A percentile compares a stretch with the other conserved stretches of the same genome.
Evolutionary conservation across 495 filamentous ascomycete species (phyloP).

Genomic region (Aspergillus campestris): DNA sequence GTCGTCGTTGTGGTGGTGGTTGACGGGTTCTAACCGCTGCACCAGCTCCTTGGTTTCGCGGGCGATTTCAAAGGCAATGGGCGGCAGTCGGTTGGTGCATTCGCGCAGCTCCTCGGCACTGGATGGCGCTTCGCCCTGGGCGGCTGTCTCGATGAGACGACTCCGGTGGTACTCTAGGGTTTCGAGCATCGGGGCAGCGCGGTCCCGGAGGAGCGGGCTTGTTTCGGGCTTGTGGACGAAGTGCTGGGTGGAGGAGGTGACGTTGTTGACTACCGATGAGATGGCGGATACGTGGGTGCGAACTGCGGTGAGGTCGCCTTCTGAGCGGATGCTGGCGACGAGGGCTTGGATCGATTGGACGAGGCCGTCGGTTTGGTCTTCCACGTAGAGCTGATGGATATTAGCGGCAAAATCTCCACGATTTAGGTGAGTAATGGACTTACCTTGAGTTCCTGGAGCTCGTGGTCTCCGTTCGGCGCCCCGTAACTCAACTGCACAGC

Average conservation of each 20-base stretch:
- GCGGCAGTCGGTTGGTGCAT: slow-evolving; percentile 64
- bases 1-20: slow-evolving; percentile 18
- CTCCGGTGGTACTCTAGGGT: slow-evolving; percentile 56
- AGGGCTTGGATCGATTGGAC: slow-evolving; percentile 77
- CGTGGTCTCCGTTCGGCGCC: slow-evolving; percentile 38
- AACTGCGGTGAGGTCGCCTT: slow-evolving; percentile 57
- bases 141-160: slow-evolving; percentile 58
- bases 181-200: slow-evolving; percentile 52
- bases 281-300: slow-evolving; percentile 65
- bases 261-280: slow-evolving; percentile 57
- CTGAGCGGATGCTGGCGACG: slow-evolving; percentile 67
- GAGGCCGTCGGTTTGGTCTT: slow-evolving; percentile 73
- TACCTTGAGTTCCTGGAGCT: slow-evolving; percentile 68
- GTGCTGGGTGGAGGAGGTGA: slow-evolving; percentile 56
- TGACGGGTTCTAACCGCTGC: slow-evolving; percentile 31
- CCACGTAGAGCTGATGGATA: slow-evolving; percentile 58
- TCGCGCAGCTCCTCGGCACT: slow-evolving; percentile 48
- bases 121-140: slow-evolving; percentile 49
- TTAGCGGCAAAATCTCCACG: background rate
- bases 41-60: slow-evolving; percentile 71
- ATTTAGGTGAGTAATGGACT: slow-evolving; percentile 3
- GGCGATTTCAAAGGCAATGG: slow-evolving; percentile 81
- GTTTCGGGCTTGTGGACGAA: slow-evolving; percentile 39
- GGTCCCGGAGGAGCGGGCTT: slow-evolving; percentile 41
- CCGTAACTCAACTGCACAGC: slow-evolving; percentile 28